Evolutionary conservation across 2,329 filamentous ascomycete species (phyloP).

Genomic region (Plectosphaerella cucumerina): DNA sequence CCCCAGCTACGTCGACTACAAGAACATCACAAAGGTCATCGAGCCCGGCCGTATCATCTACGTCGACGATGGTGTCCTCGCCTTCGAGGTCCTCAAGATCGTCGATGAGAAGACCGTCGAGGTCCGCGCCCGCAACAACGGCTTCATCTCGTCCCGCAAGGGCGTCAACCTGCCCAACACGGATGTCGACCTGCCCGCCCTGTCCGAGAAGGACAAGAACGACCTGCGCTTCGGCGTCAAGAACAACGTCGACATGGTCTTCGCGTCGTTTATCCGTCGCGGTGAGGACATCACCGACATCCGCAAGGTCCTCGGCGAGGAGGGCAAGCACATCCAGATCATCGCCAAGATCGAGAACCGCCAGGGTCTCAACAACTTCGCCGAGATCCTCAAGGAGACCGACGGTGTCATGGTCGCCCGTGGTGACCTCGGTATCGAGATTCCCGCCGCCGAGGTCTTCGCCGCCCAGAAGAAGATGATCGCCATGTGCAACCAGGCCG

Average conservation of each 20-base stretch:
- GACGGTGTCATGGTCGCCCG: slow-evolving; percentile 99
- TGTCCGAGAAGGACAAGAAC: slow-evolving; percentile 96
- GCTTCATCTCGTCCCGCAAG: slow-evolving; percentile 98
- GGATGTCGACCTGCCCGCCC: slow-evolving; percentile 93
- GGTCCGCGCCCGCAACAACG: slow-evolving; percentile 89
- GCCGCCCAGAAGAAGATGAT: slow-evolving; percentile 99
- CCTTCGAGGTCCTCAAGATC: slow-evolving; percentile 87
- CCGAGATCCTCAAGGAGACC: slow-evolving; percentile 91
- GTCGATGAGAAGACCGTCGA: slow-evolving; percentile 85
- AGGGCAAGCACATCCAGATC: slow-evolving; percentile 96
- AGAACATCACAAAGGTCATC: slow-evolving; percentile 99
- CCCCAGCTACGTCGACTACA: slow-evolving; percentile 90
- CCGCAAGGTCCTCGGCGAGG: slow-evolving; percentile 82
- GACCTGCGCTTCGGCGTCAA: slow-evolving; percentile 95
- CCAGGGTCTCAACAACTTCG: slow-evolving; percentile 99
- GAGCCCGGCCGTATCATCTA: slow-evolving; percentile 88
- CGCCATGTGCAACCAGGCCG: slow-evolving; percentile 98
- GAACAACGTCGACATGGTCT: slow-evolving; percentile 99
- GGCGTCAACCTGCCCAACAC: slow-evolving; percentile 99
- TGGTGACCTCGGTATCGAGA: slow-evolving; percentile 98
- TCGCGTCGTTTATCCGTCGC: slow-evolving; percentile 95
- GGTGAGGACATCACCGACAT: slow-evolving; percentile 92
- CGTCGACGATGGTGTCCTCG: slow-evolving; percentile 96
- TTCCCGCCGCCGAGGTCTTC: slow-evolving; percentile 96
- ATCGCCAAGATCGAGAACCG: slow-evolving; percentile 99